These are phyloP conservation scores for Trypanosoma lewisi DNA, from an alignment of 208 protist species.

Conservation along the genomic window DNA sequence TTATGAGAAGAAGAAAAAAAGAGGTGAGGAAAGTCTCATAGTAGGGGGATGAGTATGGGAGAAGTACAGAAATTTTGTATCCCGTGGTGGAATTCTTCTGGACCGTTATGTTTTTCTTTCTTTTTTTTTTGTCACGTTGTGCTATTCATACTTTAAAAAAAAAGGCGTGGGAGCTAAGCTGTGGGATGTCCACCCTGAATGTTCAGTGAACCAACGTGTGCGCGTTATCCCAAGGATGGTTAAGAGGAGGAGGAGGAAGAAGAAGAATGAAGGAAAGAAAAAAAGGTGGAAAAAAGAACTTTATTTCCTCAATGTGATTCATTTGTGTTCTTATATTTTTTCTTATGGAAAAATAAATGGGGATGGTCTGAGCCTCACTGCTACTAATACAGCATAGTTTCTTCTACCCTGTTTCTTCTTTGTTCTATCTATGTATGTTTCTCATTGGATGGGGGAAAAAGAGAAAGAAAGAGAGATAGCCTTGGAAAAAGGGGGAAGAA, in stretches of 20 bases:
- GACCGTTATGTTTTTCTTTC: not conserved
- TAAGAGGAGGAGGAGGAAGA: not conserved
- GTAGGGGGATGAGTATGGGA: not conserved
- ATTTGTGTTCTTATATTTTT: too few relatives aligned
- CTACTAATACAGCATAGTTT: too few relatives aligned
- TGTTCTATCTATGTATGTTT: too few relatives aligned
- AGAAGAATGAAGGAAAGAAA: not conserved
- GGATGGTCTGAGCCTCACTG: too few relatives aligned
- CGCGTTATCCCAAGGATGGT: too few relatives aligned
- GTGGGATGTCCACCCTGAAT: too few relatives aligned
- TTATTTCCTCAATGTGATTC: not conserved
- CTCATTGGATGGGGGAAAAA: not conserved
- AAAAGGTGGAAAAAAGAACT: not conserved
- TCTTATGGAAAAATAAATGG: too few relatives aligned
- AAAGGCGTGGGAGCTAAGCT: not conserved
- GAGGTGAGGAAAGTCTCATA: not conserved
- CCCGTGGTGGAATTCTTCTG: not conserved
- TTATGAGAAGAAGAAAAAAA: slow-evolving; percentile 1
- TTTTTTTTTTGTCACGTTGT: slow-evolving; percentile 1
- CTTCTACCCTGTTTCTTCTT: too few relatives aligned
- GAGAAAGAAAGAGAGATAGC: not conserved
- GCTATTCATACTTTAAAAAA: slow-evolving; percentile 1
- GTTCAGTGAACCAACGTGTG: too few relatives aligned
- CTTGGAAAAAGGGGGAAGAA: not conserved
- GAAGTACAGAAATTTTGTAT: not conserved